phyloP scores from a whole-genome alignment of 208 protist species.

The Herpetomonas samuelpessoai region DNA sequence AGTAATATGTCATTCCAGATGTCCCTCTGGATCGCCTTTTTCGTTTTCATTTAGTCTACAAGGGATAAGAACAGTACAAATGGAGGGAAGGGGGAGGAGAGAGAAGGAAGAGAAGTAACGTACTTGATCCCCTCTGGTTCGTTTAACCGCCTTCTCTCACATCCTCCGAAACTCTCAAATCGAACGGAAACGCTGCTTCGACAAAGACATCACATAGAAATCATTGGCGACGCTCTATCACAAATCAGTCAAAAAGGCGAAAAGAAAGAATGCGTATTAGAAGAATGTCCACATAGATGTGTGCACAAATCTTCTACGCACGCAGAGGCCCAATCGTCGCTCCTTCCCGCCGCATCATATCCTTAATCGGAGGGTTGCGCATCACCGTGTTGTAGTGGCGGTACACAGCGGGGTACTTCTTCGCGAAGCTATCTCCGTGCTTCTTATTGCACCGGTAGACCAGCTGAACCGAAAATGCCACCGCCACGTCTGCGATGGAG shows the following conservation, averaged over 20 bases:
- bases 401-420: constrained; percentile 60
- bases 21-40: too few relatives aligned
- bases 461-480: constrained; percentile 66
- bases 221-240: constrained; percentile 1
- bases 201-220: too few relatives aligned
- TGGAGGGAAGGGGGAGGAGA: neutral
- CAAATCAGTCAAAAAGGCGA: neutral
- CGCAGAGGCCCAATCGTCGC: constrained; percentile 38
- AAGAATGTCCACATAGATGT: neutral
- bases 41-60: too few relatives aligned
- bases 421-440: constrained; percentile 47
- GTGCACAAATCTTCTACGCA: constrained; percentile 10
- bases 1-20: neutral
- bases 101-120: constrained; percentile 3
- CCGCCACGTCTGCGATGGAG: constrained; percentile 72
- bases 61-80: too few relatives aligned
- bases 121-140: too few relatives aligned
- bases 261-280: constrained; percentile 2
- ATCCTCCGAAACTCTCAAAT: neutral
- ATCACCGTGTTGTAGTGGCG: constrained; percentile 83
- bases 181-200: neutral
- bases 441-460: constrained; percentile 57
- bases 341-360: constrained; percentile 55
- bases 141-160: neutral
- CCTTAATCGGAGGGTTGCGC: constrained; percentile 62